These are phyloP conservation scores for Auxenochlorella pyrenoidosa DNA, from an alignment of 139 green algal genomes.

Conservation along the genomic window DNA sequence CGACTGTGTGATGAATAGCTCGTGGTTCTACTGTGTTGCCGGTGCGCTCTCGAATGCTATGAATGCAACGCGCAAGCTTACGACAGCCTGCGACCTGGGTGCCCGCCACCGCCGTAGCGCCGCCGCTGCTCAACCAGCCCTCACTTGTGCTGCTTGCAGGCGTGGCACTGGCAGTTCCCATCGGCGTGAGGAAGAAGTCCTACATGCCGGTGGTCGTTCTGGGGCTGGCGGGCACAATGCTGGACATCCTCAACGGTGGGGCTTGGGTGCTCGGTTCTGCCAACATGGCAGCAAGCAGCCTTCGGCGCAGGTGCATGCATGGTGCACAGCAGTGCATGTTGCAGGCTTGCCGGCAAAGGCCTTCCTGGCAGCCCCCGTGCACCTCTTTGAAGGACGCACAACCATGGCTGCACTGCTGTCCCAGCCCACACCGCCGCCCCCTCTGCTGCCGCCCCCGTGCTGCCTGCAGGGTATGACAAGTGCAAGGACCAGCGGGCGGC, in stretches of 20 bases:
- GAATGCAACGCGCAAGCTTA: too few species aligned
- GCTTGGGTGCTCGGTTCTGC: too few species aligned
- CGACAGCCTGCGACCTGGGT: too few species aligned
- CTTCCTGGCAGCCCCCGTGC: background rate
- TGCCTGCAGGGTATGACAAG: background rate
- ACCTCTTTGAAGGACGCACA: too few species aligned
- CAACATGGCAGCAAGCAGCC: too few species aligned
- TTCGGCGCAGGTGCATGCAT: too few species aligned
- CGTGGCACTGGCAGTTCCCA: background rate
- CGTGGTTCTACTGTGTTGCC: slow-evolving; percentile 1
- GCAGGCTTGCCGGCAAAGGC: background rate
- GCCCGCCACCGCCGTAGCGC: background rate
- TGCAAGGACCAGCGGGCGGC: background rate
- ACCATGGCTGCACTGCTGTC: too few species aligned
- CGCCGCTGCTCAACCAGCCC: background rate
- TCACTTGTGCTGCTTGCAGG: background rate
- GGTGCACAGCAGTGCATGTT: too few species aligned
- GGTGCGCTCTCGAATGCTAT: background rate
- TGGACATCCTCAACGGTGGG: background rate
- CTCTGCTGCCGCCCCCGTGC: background rate
- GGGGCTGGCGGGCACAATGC: background rate
- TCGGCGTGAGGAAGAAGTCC: background rate
- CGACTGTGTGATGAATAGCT: background rate
- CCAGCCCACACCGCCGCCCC: background rate
- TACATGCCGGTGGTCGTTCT: slow-evolving; percentile 4